Conservation (phyloP, 2,329 filamentous ascomycete genomes). For the Diaporthe sp. region DNA sequence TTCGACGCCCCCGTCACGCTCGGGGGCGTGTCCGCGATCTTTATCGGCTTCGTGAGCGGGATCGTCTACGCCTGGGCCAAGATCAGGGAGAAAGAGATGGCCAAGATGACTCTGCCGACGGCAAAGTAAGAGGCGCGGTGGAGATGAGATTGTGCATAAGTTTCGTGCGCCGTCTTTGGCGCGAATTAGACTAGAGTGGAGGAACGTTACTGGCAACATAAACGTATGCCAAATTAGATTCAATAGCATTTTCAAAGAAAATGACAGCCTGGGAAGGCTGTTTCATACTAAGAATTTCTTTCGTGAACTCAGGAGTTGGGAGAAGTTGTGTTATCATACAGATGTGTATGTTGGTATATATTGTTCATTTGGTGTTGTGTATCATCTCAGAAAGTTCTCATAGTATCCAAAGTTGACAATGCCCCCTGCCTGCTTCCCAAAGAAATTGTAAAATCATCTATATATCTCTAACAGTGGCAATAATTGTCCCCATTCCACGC, state of each 20-base stretch:
- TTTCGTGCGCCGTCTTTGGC: neutral
- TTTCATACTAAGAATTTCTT: neutral
- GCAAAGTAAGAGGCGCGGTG: slow-evolving; percentile 59
- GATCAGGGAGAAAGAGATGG: slow-evolving; percentile 79
- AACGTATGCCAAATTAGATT: neutral
- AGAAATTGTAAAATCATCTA: neutral
- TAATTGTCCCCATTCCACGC: neutral
- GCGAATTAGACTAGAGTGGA: neutral
- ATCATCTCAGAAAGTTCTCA: neutral
- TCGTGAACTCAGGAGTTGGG: too few species aligned
- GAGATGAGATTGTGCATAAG: neutral
- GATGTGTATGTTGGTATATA: neutral
- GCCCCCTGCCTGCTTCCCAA: too few species aligned
- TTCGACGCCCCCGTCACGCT: slow-evolving; percentile 95
- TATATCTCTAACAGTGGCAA: neutral
- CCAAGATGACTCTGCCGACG: slow-evolving; percentile 77
- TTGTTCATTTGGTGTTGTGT: neutral
- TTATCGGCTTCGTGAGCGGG: slow-evolving; percentile 91
- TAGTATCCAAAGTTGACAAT: neutral
- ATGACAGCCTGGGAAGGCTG: too few species aligned
- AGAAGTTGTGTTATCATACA: too few species aligned
- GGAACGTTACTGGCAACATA: neutral
- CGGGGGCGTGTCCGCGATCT: slow-evolving; percentile 91
- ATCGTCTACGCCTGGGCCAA: slow-evolving; percentile 92
- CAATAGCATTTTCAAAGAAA: neutral